A percentile compares a stretch with the other conserved stretches of the same genome.
These are phyloP conservation scores for Oxyria digyna DNA, from an alignment of 148 eudicot genomes.

Conservation along the genomic window DNA sequence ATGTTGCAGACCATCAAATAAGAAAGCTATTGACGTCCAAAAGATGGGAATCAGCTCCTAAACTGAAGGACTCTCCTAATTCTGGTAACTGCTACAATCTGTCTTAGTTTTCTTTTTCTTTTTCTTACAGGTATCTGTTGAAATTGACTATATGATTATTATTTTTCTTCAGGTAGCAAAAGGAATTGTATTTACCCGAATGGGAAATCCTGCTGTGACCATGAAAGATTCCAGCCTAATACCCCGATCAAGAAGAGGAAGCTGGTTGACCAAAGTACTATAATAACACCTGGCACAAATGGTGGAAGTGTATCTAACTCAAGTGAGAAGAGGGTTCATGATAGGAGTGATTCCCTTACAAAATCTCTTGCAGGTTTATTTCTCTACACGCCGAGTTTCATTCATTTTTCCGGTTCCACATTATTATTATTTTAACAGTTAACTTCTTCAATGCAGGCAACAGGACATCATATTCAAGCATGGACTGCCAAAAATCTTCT, in stretches of 20 bases:
- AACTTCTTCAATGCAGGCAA: conserved; percentile 29
- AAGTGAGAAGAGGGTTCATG: conserved; percentile 38
- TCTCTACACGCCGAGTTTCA: neutral
- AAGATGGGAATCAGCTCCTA: conserved; percentile 76
- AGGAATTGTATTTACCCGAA: conserved; percentile 27
- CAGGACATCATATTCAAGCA: conserved; percentile 30
- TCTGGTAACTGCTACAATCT: conserved; percentile 23
- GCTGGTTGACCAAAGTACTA: conserved; percentile 34
- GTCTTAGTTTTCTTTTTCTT: conserved; percentile 1
- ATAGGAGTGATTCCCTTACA: conserved; percentile 24
- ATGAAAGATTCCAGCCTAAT: conserved; percentile 44
- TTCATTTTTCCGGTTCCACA: neutral
- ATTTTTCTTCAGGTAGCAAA: conserved; percentile 33
- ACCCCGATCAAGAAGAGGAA: conserved; percentile 73
- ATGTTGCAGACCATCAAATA: conserved; percentile 36
- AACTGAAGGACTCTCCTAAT: conserved; percentile 40
- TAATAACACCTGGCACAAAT: conserved; percentile 45
- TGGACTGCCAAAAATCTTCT: conserved; percentile 29
- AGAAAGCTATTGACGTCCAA: conserved; percentile 61
- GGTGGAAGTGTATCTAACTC: conserved; percentile 76
- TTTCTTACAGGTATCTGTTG: neutral
- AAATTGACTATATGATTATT: neutral
- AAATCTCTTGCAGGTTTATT: conserved; percentile 42
- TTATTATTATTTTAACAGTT: conserved; percentile 4
- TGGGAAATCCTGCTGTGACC: conserved; percentile 39